phyloP scores from a whole-genome alignment of 768 basidiomycete genomes.

The Trametes punicea region DNA sequence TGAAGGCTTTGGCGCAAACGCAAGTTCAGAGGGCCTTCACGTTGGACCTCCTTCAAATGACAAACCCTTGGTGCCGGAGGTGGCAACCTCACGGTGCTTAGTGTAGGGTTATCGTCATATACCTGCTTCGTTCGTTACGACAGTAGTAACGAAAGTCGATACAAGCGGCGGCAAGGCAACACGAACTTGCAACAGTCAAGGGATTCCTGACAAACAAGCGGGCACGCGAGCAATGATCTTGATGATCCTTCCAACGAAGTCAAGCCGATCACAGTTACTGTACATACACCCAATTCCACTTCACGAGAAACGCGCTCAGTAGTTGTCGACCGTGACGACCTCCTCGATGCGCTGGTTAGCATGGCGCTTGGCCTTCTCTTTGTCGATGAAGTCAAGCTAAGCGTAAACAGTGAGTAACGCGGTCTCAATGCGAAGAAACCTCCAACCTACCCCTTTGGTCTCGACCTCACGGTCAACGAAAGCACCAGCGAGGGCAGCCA shows the following conservation, averaged over 20 bases:
- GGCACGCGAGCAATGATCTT: no score
- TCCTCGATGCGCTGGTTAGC: conserved; percentile 1
- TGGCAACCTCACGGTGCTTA: no score
- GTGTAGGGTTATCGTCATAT: no score
- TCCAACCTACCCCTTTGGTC: conserved; percentile 48
- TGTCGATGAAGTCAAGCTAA: conserved; percentile 47
- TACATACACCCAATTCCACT: conserved; percentile 4
- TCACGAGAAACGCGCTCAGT: not conserved
- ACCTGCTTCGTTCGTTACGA: no score
- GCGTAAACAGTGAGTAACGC: not conserved
- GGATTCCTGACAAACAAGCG: no score
- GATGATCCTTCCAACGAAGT: not conserved
- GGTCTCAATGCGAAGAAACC: not conserved
- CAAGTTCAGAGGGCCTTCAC: no score
- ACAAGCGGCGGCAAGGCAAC: no score
- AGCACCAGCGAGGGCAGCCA: conserved; percentile 54
- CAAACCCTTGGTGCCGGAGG: no score
- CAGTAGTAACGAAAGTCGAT: no score
- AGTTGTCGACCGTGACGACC: conserved; percentile 9
- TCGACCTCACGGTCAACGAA: conserved; percentile 54
- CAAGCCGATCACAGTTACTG: not conserved
- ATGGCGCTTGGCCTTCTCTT: conserved; percentile 38
- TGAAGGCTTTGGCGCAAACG: no score
- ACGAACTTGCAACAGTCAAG: no score
- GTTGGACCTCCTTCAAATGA: no score